phyloP scores from a whole-genome alignment of 305 asterid genomes.

The Ilex paraguariensis region DNA sequence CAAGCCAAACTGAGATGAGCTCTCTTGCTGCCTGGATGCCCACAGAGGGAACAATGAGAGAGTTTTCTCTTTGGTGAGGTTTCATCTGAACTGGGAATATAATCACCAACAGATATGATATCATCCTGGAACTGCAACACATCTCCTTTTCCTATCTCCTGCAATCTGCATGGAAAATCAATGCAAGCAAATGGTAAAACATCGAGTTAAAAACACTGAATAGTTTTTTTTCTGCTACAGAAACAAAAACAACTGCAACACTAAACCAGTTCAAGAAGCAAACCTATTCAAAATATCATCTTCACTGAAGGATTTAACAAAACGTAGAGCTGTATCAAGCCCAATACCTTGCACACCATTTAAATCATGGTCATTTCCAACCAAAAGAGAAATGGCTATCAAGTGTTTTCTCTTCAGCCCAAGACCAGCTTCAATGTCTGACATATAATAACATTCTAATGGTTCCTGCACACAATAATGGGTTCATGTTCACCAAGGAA shows the following conservation, averaged over 20 bases:
- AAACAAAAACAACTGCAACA: no score
- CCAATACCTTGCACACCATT: conserved; percentile 81
- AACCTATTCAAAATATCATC: conserved; percentile 72
- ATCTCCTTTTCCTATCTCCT: conserved; percentile 49
- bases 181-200: neutral
- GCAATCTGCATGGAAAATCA: conserved; percentile 44
- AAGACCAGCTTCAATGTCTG: conserved; percentile 81
- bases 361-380: conserved; percentile 86
- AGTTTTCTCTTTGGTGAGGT: conserved; percentile 39
- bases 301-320: conserved; percentile 67
- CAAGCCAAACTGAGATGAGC: conserved; percentile 67
- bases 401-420: conserved; percentile 78
- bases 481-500: neutral
- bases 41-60: conserved; percentile 84
- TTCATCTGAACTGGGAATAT: conserved; percentile 24
- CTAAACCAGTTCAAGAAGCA: neutral
- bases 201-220: no score
- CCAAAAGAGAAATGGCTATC: conserved; percentile 84
- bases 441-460: conserved; percentile 72
- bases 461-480: conserved; percentile 63
- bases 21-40: conserved; percentile 89
- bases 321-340: conserved; percentile 73
- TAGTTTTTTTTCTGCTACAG: no score
- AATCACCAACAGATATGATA: conserved; percentile 22
- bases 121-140: conserved; percentile 19